Conservation (phyloP, 140 eudicot species). For the Anethum foeniculum region DNA sequence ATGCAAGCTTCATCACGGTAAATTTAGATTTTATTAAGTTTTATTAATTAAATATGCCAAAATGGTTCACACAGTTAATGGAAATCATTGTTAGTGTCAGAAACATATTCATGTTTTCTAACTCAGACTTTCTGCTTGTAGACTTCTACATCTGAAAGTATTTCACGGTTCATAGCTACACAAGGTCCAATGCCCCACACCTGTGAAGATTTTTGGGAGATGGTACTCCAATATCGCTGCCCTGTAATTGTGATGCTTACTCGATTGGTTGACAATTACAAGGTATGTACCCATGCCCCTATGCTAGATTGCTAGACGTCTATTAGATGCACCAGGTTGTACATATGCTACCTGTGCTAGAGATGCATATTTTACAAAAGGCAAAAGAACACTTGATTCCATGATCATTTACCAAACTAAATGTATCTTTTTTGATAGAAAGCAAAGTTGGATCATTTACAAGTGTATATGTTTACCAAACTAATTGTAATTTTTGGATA, state of each 20-base stretch:
- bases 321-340: neutral
- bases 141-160: conserved; percentile 49
- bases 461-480: neutral
- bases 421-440: neutral
- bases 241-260: conserved; percentile 88
- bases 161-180: conserved; percentile 89
- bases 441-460: neutral
- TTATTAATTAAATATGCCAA: neutral
- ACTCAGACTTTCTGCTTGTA: conserved; percentile 23
- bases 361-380: neutral
- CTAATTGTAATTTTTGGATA: neutral
- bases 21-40: conserved; percentile 10
- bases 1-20: conserved; percentile 68
- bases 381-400: neutral
- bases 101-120: neutral
- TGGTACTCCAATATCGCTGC: conserved; percentile 76
- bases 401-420: too few species aligned
- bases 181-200: conserved; percentile 92
- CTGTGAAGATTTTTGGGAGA: conserved; percentile 91
- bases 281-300: conserved; percentile 24
- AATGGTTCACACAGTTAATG: neutral
- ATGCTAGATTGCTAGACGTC: neutral
- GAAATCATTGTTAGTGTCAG: neutral
- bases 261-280: conserved; percentile 57
- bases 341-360: neutral